phyloP scores from a whole-genome alignment of 2,329 filamentous ascomycete genomes.

The Talaromyces sp. region DNA sequence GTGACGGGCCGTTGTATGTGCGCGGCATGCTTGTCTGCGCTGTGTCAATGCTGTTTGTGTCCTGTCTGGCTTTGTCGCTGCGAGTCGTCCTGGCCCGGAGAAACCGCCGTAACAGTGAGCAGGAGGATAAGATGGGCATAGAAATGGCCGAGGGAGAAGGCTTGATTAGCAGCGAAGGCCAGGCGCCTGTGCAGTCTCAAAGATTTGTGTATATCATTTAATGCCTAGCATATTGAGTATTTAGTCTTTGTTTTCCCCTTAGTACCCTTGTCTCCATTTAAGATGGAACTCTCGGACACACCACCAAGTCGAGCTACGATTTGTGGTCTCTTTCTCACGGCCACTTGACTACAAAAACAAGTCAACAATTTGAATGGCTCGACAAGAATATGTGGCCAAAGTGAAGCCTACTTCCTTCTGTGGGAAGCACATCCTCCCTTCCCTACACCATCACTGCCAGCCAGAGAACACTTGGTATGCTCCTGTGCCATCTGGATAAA shows the following conservation, averaged over 20 bases:
- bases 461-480: background rate
- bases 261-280: too few species aligned
- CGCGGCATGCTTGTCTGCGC: constrained; percentile 60
- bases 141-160: constrained; percentile 15
- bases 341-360: too few species aligned
- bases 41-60: constrained; percentile 58
- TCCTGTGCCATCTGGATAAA: too few species aligned
- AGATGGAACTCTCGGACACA: too few species aligned
- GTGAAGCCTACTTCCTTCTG: background rate
- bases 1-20: constrained; percentile 58
- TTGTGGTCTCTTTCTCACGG: background rate
- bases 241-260: too few species aligned
- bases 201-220: constrained; percentile 12
- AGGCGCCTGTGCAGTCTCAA: background rate
- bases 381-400: background rate
- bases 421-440: background rate
- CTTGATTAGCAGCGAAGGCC: constrained; percentile 4
- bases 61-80: constrained; percentile 50
- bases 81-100: constrained; percentile 49
- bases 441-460: background rate
- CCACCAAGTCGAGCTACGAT: background rate
- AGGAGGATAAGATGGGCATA: constrained; percentile 13
- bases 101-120: constrained; percentile 43
- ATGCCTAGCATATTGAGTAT: background rate
- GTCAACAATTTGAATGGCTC: too few species aligned